These are phyloP conservation scores for Schwanniomyces vanrijiae DNA, from an alignment of 805 yeast genomes.

Conservation along the genomic window DNA sequence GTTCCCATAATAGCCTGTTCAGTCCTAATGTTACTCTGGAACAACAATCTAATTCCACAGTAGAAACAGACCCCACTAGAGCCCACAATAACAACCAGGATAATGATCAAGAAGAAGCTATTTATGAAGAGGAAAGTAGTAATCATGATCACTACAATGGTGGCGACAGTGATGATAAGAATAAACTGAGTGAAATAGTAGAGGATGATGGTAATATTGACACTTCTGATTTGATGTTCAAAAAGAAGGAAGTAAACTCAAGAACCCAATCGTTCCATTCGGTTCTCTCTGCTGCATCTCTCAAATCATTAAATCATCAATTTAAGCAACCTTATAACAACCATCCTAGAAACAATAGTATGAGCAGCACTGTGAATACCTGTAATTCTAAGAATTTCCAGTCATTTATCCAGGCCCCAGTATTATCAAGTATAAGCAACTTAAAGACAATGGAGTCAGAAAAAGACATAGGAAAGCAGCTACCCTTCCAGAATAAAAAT, in stretches of 20 bases:
- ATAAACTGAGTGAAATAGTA: constrained; percentile 1
- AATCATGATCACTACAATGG: not conserved
- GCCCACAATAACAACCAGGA: not conserved
- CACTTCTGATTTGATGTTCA: constrained; percentile 27
- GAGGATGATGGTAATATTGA: constrained; percentile 11
- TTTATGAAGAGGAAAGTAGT: not conserved
- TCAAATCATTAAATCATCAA: constrained; percentile 37
- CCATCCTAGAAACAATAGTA: constrained; percentile 14
- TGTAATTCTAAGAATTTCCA: constrained; percentile 37
- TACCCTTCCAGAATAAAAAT: constrained; percentile 33
- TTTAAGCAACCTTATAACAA: constrained; percentile 5
- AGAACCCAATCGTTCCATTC: constrained; percentile 46
- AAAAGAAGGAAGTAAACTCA: constrained; percentile 37
- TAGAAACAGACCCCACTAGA: not conserved
- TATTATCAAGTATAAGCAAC: constrained; percentile 36
- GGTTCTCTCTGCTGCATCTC: constrained; percentile 44
- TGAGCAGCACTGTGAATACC: constrained; percentile 22
- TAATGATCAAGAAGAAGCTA: not conserved
- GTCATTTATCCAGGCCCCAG: constrained; percentile 48
- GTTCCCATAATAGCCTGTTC: not conserved
- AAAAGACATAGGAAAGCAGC: constrained; percentile 40
- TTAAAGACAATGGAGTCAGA: constrained; percentile 27
- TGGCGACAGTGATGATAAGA: not conserved
- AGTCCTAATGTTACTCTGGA: not conserved
- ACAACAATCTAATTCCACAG: not conserved